Conservation (phyloP, 2,329 filamentous ascomycete genomes). For the Diplodia seriata region DNA sequence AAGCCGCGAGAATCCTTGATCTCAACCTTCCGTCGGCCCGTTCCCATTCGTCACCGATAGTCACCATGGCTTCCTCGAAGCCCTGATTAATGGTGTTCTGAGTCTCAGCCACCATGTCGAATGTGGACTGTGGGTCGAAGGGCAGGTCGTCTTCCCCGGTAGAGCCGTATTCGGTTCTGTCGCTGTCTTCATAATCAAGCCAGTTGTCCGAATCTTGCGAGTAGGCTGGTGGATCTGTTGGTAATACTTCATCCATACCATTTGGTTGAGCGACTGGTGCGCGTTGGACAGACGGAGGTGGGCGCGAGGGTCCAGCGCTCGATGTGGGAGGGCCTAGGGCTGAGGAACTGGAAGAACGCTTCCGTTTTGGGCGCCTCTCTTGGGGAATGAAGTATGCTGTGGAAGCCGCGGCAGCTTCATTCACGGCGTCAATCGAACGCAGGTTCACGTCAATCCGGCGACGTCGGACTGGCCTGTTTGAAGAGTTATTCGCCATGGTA, state of each 20-base stretch:
- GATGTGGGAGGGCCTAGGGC: neutral
- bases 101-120: neutral
- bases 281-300: neutral
- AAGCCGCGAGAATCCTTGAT: neutral
- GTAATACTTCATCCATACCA: neutral
- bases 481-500: neutral
- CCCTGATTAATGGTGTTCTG: neutral
- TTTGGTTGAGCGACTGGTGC: neutral
- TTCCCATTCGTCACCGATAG: neutral
- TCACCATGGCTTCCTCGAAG: neutral
- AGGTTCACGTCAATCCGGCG: conserved; percentile 2
- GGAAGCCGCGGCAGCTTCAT: neutral
- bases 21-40: neutral
- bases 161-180: neutral
- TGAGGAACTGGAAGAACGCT: neutral
- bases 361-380: neutral
- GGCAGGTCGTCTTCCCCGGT: neutral
- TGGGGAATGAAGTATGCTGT: neutral
- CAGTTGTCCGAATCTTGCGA: neutral
- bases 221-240: too few species aligned
- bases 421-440: neutral
- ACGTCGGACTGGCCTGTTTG: neutral
- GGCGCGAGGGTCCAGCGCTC: neutral
- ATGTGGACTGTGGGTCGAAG: neutral
- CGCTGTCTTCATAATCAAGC: neutral